Conservation (phyloP, 2,329 filamentous ascomycete genomes). For the Endocalyx cinctus region DNA sequence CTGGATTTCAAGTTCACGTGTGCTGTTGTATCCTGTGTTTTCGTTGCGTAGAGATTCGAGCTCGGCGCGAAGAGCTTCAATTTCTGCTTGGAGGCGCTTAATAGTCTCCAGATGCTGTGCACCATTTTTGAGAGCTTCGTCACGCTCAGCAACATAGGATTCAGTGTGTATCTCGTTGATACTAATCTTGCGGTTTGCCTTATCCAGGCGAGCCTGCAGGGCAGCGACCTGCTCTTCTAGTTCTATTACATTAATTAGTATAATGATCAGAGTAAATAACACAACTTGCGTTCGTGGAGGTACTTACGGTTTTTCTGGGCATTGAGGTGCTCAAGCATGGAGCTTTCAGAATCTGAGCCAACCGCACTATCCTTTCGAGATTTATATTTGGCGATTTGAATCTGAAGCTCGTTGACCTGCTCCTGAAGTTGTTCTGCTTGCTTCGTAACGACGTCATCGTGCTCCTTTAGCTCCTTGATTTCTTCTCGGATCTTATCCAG, state of each 20-base stretch:
- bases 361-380: constrained; percentile 39
- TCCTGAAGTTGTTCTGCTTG: constrained; percentile 50
- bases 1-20: too few relatives aligned
- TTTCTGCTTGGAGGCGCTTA: constrained; percentile 37
- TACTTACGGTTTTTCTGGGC: constrained; percentile 54
- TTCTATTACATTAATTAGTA: constrained; percentile 25
- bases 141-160: constrained; percentile 58
- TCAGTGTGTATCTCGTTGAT: constrained; percentile 61
- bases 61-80: constrained; percentile 14
- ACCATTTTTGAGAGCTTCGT: constrained; percentile 59
- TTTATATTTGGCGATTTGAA: constrained; percentile 41
- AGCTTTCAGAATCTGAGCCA: constrained; percentile 38
- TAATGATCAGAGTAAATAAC: too few relatives aligned
- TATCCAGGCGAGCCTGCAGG: constrained; percentile 57
- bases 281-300: too few relatives aligned
- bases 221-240: constrained; percentile 57
- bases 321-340: constrained; percentile 38
- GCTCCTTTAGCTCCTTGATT: constrained; percentile 50
- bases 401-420: constrained; percentile 46
- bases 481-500: constrained; percentile 59
- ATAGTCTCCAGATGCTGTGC: constrained; percentile 48
- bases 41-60: constrained; percentile 34
- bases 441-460: constrained; percentile 50
- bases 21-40: too few relatives aligned
- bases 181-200: constrained; percentile 57